These are phyloP conservation scores for Vaccinium darrowii DNA, from an alignment of 148 eudicot species.

Conservation along the genomic window DNA sequence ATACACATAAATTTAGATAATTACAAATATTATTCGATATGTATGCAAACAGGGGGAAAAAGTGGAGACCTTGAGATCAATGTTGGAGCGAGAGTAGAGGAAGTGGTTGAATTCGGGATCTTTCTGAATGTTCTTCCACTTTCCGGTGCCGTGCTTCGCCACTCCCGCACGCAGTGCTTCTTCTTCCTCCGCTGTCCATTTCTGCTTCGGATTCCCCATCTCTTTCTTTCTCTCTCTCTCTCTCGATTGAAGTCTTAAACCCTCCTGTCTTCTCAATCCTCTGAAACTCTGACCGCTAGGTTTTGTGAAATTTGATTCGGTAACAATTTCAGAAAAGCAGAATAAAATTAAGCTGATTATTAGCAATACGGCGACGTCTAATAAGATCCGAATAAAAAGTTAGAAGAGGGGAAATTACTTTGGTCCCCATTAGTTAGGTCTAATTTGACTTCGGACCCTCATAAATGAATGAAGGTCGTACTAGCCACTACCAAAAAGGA, in stretches of 20 bases:
- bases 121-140: conserved; percentile 83
- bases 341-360: neutral
- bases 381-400: neutral
- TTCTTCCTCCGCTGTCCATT: conserved; percentile 96
- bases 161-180: conserved; percentile 76
- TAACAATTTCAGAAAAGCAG: neutral
- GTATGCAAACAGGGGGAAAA: neutral
- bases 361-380: neutral
- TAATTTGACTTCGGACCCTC: neutral
- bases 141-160: conserved; percentile 82
- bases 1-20: neutral
- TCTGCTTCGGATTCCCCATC: conserved; percentile 96
- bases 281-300: neutral
- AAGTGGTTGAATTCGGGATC: conserved; percentile 67
- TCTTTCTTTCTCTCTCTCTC: neutral
- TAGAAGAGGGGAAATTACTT: neutral
- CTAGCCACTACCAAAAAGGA: neutral
- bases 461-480: too few species aligned
- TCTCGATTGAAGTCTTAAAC: neutral
- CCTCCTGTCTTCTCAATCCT: neutral
- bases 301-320: neutral
- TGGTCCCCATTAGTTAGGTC: neutral
- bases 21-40: neutral
- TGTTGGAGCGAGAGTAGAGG: conserved; percentile 79
- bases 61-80: conserved; percentile 74